phyloP scores from a whole-genome alignment of 2,329 filamentous ascomycete species.

The Xylariales sp. region DNA sequence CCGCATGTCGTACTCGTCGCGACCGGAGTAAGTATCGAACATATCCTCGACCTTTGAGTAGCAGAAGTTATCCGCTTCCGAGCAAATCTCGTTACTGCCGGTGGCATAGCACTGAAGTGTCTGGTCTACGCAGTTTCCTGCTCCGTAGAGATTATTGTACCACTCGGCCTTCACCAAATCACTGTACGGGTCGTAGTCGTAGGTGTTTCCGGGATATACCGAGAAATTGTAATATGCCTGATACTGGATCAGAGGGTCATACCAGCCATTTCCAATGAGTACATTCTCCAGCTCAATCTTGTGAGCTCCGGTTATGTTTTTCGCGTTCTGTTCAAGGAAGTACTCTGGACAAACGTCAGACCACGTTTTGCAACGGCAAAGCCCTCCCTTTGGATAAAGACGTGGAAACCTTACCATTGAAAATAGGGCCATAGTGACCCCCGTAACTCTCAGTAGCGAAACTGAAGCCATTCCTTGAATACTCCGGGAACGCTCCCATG shows the following conservation, averaged over 20 bases:
- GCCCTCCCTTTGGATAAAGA: too few relatives aligned
- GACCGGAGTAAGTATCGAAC: constrained; percentile 44
- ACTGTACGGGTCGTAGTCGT: constrained; percentile 49
- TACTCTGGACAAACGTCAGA: too few relatives aligned
- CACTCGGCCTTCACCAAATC: constrained; percentile 42
- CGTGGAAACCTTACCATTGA: constrained; percentile 29
- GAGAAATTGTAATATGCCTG: constrained; percentile 55
- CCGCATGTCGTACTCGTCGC: constrained; percentile 58
- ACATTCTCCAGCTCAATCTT: constrained; percentile 45
- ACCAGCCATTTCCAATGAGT: constrained; percentile 53
- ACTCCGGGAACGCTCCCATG: constrained; percentile 54
- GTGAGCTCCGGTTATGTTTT: constrained; percentile 36
- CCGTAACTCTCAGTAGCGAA: constrained; percentile 55
- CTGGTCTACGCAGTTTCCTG: constrained; percentile 55
- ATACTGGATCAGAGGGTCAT: constrained; percentile 51
- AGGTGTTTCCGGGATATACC: constrained; percentile 51
- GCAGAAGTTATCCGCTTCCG: constrained; percentile 52
- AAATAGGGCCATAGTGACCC: constrained; percentile 53
- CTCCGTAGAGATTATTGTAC: constrained; percentile 56
- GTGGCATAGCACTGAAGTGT: constrained; percentile 48
- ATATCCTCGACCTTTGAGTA: constrained; percentile 44
- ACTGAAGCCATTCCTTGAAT: constrained; percentile 44
- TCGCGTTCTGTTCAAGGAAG: constrained; percentile 40
- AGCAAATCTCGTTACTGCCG: constrained; percentile 47
- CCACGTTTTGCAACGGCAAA: too few relatives aligned